Evolutionary conservation across 257 asterid species (phyloP).

Genomic region (Fraxinus quadrangulata): DNA sequence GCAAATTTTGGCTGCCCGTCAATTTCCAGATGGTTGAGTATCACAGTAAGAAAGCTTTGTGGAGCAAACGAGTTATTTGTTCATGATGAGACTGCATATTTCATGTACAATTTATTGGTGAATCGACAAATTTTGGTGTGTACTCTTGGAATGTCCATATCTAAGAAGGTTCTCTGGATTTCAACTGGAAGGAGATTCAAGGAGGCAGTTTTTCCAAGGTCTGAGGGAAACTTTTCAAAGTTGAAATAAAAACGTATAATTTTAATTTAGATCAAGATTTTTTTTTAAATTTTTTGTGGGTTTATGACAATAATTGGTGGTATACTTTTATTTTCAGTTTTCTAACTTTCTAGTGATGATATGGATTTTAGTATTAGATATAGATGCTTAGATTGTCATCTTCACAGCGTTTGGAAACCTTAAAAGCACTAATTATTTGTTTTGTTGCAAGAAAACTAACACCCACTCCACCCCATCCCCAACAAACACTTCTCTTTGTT

Average conservation of each 20-base stretch:
- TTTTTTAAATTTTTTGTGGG: conserved; percentile 6
- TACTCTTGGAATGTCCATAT: not conserved
- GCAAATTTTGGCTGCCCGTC: conserved; percentile 22
- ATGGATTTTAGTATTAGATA: conserved; percentile 23
- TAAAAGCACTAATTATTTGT: not conserved
- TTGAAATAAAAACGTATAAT: conserved; percentile 21
- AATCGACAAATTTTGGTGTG: conserved; percentile 8
- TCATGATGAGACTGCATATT: conserved; percentile 7
- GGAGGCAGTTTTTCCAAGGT: conserved; percentile 21
- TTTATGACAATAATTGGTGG: conserved; percentile 25
- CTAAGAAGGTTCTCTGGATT: conserved; percentile 12
- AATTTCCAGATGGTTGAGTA: conserved; percentile 17
- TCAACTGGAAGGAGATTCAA: conserved; percentile 19
- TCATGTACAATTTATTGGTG: not conserved
- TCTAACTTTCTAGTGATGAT: conserved; percentile 15
- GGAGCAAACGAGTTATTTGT: conserved; percentile 17
- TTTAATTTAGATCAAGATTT: conserved; percentile 15
- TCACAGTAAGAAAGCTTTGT: not conserved
- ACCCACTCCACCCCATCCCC: not conserved
- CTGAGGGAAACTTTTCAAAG: conserved; percentile 9
- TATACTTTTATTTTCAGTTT: conserved; percentile 4
- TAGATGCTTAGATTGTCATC: not conserved
- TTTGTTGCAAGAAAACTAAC: not conserved
- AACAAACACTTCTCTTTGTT: not conserved
- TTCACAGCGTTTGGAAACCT: conserved; percentile 1